These are phyloP conservation scores for Phytopythium cucurbitacearum DNA, from an alignment of 352 stramenopile species.

Conservation along the genomic window DNA sequence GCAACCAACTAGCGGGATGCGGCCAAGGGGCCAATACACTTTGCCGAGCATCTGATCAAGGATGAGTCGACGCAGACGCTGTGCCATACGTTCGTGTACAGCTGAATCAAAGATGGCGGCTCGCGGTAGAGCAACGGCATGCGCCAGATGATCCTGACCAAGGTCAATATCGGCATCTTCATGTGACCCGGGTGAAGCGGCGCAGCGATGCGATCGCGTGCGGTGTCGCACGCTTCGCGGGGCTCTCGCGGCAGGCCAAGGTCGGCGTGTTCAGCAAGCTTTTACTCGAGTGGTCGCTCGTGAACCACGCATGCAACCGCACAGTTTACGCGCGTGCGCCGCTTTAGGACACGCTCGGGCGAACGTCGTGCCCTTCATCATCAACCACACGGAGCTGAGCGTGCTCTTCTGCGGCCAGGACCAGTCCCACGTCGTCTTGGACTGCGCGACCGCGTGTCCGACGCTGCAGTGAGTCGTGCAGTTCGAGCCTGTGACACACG, in stretches of 20 bases:
- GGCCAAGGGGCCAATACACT: too few relatives aligned
- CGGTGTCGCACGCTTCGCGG: too few relatives aligned
- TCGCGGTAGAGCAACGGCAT: too few relatives aligned
- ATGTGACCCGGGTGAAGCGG: too few relatives aligned
- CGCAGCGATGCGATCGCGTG: too few relatives aligned
- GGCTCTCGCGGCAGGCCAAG: conserved; percentile 15
- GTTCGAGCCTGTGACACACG: conserved; percentile 25
- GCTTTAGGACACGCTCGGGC: conserved; percentile 72
- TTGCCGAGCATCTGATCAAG: too few relatives aligned
- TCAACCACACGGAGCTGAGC: conserved; percentile 51
- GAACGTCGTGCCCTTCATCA: conserved; percentile 22
- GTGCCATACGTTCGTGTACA: too few relatives aligned
- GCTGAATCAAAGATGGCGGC: too few relatives aligned
- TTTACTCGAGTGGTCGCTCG: conserved; percentile 57
- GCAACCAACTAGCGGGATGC: too few relatives aligned
- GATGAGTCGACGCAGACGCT: too few relatives aligned
- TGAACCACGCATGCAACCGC: conserved; percentile 56
- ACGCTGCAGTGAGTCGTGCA: conserved; percentile 33
- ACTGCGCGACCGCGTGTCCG: conserved; percentile 22
- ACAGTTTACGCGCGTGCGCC: conserved; percentile 62
- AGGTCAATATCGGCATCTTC: too few relatives aligned
- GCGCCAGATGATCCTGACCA: too few relatives aligned
- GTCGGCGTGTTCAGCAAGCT: conserved; percentile 69
- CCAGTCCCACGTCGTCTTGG: conserved; percentile 35
- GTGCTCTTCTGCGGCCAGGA: conserved; percentile 40